Evolutionary conservation across 441 rosid genomes (phyloP), one percentile per base, ranked within the genome.

Genomic region (Gossypium trilobum): DNA sequence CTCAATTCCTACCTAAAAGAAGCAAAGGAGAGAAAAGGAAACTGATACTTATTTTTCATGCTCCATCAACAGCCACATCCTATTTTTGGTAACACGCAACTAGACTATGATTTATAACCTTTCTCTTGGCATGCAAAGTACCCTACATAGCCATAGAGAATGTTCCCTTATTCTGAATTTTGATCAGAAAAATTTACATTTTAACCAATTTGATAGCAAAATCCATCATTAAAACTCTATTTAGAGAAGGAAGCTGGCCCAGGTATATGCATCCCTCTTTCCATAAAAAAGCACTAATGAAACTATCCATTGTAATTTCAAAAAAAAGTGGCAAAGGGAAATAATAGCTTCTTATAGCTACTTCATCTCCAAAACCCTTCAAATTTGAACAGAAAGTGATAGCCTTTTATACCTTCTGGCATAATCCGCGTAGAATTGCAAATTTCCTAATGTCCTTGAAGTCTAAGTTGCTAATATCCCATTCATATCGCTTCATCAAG

Each of bases 361-460:
- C 57, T 14, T 54, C 62, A 68, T 70, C 74, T 68, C 56, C 33
- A 71, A 55, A 57, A 68, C 13, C 69, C 58, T 29, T n/a, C 25
- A 68, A 72, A 1, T 11, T 42, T 25, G 48, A 63, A 63, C 52
- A 19, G 13, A 54, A 67, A 33, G 27, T 44, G 27, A 27, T 13
- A 68, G 55, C 22, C 17, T 60, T 16, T 20, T 59, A 70, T 80
- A 88, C 93, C 93, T 88, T 88, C 58, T 87, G 93, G 77, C 91
- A 87, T 82, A 88, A 77, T 75, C 93, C 93, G 23, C 89, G 84
- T 70, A 88, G 80, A 77, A 88, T 82, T 20, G 89, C 86, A 77
- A 87, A 85, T 83, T 88, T 88, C 78, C 93, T 80, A 70, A 88
- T 60, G 66, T 88, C 91, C 73, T 87, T 88, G 85, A 81, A 83